Evolutionary conservation across 441 rosid species (phyloP).

Genomic region (Eruca vesicaria): DNA sequence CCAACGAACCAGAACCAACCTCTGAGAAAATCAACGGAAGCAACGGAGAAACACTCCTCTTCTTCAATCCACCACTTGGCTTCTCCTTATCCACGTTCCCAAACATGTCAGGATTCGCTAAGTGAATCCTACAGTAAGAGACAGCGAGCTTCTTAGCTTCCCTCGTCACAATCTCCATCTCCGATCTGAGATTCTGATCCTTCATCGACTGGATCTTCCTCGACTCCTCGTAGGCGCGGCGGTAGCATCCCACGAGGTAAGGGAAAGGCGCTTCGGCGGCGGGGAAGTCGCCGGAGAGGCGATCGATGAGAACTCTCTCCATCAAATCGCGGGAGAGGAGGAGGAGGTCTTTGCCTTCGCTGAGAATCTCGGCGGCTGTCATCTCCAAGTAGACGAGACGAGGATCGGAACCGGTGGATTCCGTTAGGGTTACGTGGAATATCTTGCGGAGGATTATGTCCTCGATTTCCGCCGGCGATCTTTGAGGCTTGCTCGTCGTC

Average conservation of each 20-base stretch:
- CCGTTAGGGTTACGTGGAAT: constrained; percentile 59
- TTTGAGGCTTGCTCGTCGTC: constrained; percentile 59
- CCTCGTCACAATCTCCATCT: constrained; percentile 60
- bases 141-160: constrained; percentile 73
- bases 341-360: constrained; percentile 73
- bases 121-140: constrained; percentile 76
- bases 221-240: constrained; percentile 75
- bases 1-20: constrained; percentile 51
- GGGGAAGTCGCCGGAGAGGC: constrained; percentile 66
- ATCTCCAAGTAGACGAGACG: constrained; percentile 65
- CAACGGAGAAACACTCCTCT: constrained; percentile 52
- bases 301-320: constrained; percentile 81
- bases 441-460: constrained; percentile 88
- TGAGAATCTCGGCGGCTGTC: constrained; percentile 93
- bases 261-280: constrained; percentile 47
- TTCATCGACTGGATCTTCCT: constrained; percentile 83
- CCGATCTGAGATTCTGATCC: constrained; percentile 62
- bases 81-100: constrained; percentile 9
- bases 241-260: constrained; percentile 73
- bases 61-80: constrained; percentile 21
- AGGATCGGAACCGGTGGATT: constrained; percentile 46
- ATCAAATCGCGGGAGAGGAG: constrained; percentile 70
- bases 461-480: constrained; percentile 78
- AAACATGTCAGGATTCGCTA: constrained; percentile 78
- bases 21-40: constrained; percentile 69